These are phyloP conservation scores for Myxozyma neotropica DNA, from an alignment of 805 yeast genomes.

Conservation along the genomic window DNA sequence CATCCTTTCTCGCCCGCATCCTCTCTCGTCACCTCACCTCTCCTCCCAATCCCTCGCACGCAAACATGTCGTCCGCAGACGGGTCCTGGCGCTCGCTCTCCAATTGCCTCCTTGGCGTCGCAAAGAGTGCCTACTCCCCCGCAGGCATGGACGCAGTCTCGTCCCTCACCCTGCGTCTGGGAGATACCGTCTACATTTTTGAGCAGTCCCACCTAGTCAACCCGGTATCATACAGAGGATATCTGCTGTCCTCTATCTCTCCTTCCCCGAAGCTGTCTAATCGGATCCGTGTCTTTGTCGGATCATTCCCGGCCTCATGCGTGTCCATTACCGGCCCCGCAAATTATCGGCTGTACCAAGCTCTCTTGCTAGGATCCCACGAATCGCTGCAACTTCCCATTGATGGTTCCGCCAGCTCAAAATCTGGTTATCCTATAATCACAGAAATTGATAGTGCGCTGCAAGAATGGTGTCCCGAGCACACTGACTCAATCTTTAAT, in stretches of 20 bases:
- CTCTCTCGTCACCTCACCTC: background rate
- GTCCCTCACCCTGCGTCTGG: constrained; percentile 43
- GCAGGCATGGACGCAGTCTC: background rate
- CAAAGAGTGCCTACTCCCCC: constrained; percentile 16
- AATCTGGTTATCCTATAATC: constrained; percentile 25
- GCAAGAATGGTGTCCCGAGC: constrained; percentile 41
- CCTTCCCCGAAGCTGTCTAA: constrained; percentile 38
- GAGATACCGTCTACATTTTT: constrained; percentile 76
- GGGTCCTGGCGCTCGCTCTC: constrained; percentile 18
- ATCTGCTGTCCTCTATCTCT: constrained; percentile 49
- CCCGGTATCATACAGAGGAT: constrained; percentile 75
- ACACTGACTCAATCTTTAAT: constrained; percentile 36
- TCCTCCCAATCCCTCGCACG: constrained; percentile 5
- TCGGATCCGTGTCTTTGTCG: constrained; percentile 35
- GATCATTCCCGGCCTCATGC: constrained; percentile 38
- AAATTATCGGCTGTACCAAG: background rate
- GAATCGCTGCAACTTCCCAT: constrained; percentile 9
- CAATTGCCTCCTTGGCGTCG: constrained; percentile 19
- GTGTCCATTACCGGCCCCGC: constrained; percentile 35
- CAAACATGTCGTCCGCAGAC: background rate
- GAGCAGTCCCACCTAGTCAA: constrained; percentile 56
- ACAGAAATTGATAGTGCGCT: constrained; percentile 41
- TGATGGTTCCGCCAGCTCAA: constrained; percentile 3
- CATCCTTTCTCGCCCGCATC: background rate
- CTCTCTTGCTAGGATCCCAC: background rate